phyloP scores from a whole-genome alignment of 2,329 filamentous ascomycete species.

The Ceratocystis ficicola region DNA sequence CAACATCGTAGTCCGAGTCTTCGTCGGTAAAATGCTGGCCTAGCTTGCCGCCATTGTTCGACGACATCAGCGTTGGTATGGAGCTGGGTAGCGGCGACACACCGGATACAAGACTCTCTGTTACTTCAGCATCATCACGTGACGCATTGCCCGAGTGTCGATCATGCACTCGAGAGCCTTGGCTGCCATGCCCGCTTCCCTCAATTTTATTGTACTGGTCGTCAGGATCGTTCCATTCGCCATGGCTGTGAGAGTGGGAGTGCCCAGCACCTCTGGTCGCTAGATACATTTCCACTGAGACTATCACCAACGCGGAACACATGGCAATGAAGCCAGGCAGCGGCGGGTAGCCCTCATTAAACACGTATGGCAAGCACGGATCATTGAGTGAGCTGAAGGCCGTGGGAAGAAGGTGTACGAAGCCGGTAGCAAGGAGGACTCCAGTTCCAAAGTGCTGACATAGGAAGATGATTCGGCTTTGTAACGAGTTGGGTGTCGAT shows the following conservation, averaged over 20 bases:
- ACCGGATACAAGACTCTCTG: constrained; percentile 45
- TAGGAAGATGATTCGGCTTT: constrained; percentile 50
- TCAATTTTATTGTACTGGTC: constrained; percentile 23
- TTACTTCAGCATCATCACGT: constrained; percentile 40
- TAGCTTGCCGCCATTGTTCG: constrained; percentile 25
- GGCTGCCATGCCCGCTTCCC: background rate
- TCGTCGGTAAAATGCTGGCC: constrained; percentile 26
- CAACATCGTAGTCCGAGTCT: constrained; percentile 44
- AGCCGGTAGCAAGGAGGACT: constrained; percentile 75
- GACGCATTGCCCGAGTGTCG: constrained; percentile 39
- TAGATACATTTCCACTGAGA: constrained; percentile 79
- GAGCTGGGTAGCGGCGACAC: constrained; percentile 47
- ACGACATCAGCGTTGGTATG: constrained; percentile 29
- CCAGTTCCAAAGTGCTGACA: constrained; percentile 70
- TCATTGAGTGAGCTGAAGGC: constrained; percentile 56
- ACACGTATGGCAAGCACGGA: constrained; percentile 63
- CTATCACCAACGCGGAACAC: constrained; percentile 68
- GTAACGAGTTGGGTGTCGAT: constrained; percentile 26
- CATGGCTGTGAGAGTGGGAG: constrained; percentile 44
- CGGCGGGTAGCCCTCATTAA: constrained; percentile 65
- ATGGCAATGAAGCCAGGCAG: constrained; percentile 75
- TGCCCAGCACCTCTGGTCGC: constrained; percentile 56
- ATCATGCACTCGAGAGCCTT: constrained; percentile 26
- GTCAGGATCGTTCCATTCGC: constrained; percentile 38
- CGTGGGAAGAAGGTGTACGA: constrained; percentile 62